These are phyloP conservation scores for Alternaria triticimaculans DNA, from an alignment of 2,329 filamentous ascomycete genomes.

Conservation along the genomic window DNA sequence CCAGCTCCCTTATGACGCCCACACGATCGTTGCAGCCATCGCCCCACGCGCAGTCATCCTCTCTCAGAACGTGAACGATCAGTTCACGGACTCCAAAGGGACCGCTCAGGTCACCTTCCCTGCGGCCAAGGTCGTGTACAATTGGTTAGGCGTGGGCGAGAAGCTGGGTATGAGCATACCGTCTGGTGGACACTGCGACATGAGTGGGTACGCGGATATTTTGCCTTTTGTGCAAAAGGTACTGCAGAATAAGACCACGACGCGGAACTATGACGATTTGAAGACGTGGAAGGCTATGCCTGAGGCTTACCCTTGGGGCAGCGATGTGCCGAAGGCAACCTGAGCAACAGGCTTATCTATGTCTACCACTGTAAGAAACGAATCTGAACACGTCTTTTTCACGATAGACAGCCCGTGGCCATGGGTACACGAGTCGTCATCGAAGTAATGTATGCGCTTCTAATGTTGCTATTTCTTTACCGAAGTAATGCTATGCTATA, in stretches of 20 bases:
- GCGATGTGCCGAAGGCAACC: not conserved
- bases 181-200: conserved; percentile 58
- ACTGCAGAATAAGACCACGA: conserved; percentile 55
- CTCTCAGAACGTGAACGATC: conserved; percentile 49
- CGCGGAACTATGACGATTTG: conserved; percentile 55
- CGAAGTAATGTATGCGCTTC: not conserved
- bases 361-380: not conserved
- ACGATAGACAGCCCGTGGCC: not conserved
- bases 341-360: not conserved
- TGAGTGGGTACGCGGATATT: conserved; percentile 57
- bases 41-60: conserved; percentile 44
- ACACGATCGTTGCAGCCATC: conserved; percentile 47
- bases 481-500: conserved; percentile 11
- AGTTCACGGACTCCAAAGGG: conserved; percentile 58
- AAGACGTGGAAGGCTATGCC: conserved; percentile 55
- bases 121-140: conserved; percentile 44
- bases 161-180: conserved; percentile 56
- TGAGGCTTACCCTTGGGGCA: conserved; percentile 56
- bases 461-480: not conserved
- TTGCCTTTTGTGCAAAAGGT: conserved; percentile 58
- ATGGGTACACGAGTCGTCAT: not conserved
- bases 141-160: conserved; percentile 39
- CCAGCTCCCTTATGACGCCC: conserved; percentile 44
- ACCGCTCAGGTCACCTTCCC: conserved; percentile 49
- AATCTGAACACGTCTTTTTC: not conserved